These are phyloP conservation scores for Pholiota adiposa DNA, from an alignment of 1,284 basidiomycete genomes.

Conservation along the genomic window DNA sequence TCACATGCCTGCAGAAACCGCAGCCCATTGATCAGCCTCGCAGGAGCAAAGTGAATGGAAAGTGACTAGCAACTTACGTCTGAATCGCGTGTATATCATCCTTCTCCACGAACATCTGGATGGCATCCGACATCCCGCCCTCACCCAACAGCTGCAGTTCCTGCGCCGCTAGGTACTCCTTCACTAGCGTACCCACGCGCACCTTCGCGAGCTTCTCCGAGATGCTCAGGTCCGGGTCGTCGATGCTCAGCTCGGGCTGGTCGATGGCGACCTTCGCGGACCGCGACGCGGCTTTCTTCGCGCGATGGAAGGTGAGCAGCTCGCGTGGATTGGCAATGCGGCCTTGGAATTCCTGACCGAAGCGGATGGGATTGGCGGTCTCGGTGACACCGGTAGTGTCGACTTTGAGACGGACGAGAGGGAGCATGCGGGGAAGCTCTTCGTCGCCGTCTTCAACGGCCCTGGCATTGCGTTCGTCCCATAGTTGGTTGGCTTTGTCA, in stretches of 20 bases:
- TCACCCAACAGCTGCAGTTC: slow-evolving; percentile 88
- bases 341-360: slow-evolving; percentile 94
- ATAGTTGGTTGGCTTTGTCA: slow-evolving; percentile 72
- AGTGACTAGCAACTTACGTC: slow-evolving; percentile 55
- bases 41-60: slow-evolving; percentile 29
- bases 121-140: slow-evolving; percentile 87
- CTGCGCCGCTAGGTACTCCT: slow-evolving; percentile 88
- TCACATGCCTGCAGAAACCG: slow-evolving; percentile 64
- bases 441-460: slow-evolving; percentile 73
- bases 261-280: slow-evolving; percentile 62
- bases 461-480: slow-evolving; percentile 76
- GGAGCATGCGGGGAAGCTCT: slow-evolving; percentile 75
- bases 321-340: slow-evolving; percentile 94
- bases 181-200: slow-evolving; percentile 79
- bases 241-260: slow-evolving; percentile 74
- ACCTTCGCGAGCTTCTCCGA: slow-evolving; percentile 74
- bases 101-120: slow-evolving; percentile 94
- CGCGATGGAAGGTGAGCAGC: slow-evolving; percentile 87
- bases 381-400: slow-evolving; percentile 90
- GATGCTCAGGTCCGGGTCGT: slow-evolving; percentile 66
- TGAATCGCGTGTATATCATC: slow-evolving; percentile 92
- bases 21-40: slow-evolving; percentile 34
- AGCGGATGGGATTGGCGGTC: slow-evolving; percentile 96
- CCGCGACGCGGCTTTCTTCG: slow-evolving; percentile 65
- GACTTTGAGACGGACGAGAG: slow-evolving; percentile 89